Conservation (phyloP, 176 grass and related monocot species). For the Saccharum officinarum region DNA sequence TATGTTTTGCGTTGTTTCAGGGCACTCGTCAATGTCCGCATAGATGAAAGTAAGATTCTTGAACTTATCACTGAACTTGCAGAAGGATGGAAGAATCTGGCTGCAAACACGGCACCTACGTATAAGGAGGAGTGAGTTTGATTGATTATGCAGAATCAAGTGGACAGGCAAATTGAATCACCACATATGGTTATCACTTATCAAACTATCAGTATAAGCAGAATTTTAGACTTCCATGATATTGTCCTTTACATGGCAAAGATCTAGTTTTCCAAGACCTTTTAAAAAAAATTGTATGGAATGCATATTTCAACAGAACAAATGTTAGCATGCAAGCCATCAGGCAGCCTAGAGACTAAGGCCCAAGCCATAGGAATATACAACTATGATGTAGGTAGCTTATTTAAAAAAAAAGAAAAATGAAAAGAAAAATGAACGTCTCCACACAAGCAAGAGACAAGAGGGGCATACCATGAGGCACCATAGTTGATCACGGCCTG, state of each 20-base stretch:
- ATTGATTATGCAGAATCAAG: neutral
- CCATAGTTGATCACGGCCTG: constrained; percentile 81
- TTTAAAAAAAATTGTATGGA: neutral
- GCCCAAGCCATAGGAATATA: neutral
- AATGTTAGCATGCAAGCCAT: neutral
- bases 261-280: neutral
- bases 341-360: too few relatives aligned
- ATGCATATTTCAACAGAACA: neutral
- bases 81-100: constrained; percentile 74
- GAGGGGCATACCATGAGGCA: constrained; percentile 72
- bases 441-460: constrained; percentile 1
- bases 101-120: constrained; percentile 74
- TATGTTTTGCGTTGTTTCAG: constrained; percentile 74
- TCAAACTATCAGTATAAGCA: neutral
- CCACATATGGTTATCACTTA: neutral
- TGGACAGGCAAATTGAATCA: neutral
- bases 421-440: neutral
- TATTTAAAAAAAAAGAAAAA: too few relatives aligned
- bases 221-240: neutral
- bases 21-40: constrained; percentile 88
- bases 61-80: constrained; percentile 77
- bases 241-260: neutral
- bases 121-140: neutral
- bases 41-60: constrained; percentile 83
- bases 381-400: neutral